Base-by-base conservation (phyloP, 2,329 filamentous ascomycete species). In the Cladosporium velox region DNA sequence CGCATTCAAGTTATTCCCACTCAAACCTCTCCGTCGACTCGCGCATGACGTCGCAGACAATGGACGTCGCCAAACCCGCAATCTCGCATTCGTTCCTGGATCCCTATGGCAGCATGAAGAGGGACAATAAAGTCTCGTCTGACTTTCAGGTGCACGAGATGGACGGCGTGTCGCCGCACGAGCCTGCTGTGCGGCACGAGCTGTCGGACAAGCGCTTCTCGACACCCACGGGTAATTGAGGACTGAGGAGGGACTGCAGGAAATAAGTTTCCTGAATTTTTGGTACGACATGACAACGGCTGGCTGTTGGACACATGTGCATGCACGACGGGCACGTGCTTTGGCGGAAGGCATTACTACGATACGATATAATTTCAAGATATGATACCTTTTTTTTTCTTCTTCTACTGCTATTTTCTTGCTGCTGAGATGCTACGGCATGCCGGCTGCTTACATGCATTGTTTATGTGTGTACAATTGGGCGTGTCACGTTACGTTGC, bases 71-170 rank as follows among this genome's bases (percentile, higher is more conserved):
- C 41, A 63, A 55, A 57, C 66, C 59, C 54, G 66, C 58, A 51
- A 69, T 65, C 26, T 26, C 65, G n/a, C 64, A 62, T 55, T 68
- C 60, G 1, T 70, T 71, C 54, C 49, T 70, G 21, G 68, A 70
- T 30, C 59, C 69, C 12, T 70, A 70, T 47, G 67, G 64, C 61
- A 61, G 51, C 28, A 67, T 68, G 68, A 68, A 59, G 57, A 61
- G 54, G 55, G 66, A 41, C 15, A 38, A 28, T 30, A 55, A 65
- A 58, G 59, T 58, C 18, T 54, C 64, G 14, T 54, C 64, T 4
- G 41, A 59, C 15, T 49, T 65, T 24, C 28, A 54, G 55, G 57
- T 65, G 44, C 64, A 65, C 49, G 64, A 65, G 30, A 59, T 65
- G 64, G 64, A 65, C 51, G 64, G 64, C 18, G 41, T 47, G 21